Evolutionary conservation across 2,329 filamentous ascomycete genomes (phyloP), one percentile per base, ranked within the genome.

Genomic region (Talaromyces sp.): DNA sequence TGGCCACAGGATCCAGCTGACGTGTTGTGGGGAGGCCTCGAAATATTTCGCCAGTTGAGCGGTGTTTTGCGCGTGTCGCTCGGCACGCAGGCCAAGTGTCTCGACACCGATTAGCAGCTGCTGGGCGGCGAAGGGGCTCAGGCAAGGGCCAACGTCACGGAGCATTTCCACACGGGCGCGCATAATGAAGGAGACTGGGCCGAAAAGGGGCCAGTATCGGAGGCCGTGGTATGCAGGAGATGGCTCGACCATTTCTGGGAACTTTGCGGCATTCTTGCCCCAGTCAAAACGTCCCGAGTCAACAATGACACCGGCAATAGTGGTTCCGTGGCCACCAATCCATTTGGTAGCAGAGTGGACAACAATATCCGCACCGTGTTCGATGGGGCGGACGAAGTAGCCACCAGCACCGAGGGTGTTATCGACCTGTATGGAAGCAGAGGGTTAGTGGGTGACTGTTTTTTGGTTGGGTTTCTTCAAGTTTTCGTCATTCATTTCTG

Each of bases 371-470:
- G 90, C 92, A 50, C 92, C 92, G 73, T 96, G 89, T 19, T 92
- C 87, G 65, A 97, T 93, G 37, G 92, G 92, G 5, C 88, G 86
- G 63, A 87, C 80, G 72, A 90, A 95, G 81, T 90, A 97, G 47
- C 93, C 92, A 54, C 92, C 92, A 11, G 92, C 92, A 41, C 92
- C 93, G 65, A 97, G 97, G 8, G 92, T 97, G 80, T 97, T 97
- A 77, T 97, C 92, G 44, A 93, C 88, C 82, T 89, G 61, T 37
- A 39, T n/a, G 9, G 24, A 5, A 27, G 9, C 5, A 27, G 4
- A 9, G 9, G 4, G 9, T 27, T 27, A 27, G 24, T 9, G 24
- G 24, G 24, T 27, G 24, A 5, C 24, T 9, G 4, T 4, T 9
- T 27, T 27, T 27, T 27, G 24, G n/a, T n/a, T n/a, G n/a, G n/a